Evolutionary conservation across 2,329 filamentous ascomycete genomes (phyloP).

Genomic region (Paramyrothecium roridum): DNA sequence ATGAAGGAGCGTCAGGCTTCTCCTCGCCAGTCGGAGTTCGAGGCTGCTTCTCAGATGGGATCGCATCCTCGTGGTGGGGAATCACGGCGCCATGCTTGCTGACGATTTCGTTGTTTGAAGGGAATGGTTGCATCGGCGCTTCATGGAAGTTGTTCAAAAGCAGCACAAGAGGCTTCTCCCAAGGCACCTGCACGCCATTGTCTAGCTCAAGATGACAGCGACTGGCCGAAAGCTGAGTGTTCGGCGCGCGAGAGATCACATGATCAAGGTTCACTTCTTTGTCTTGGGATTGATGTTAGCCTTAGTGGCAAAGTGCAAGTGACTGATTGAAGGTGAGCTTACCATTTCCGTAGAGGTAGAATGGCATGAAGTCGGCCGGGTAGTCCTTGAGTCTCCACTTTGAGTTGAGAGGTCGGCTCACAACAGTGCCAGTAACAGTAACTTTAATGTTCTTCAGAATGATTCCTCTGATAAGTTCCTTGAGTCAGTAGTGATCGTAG

Average conservation of each 20-base stretch:
- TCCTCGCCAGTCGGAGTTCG: background rate
- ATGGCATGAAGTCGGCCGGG: conserved; percentile 34
- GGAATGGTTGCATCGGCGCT: conserved; percentile 34
- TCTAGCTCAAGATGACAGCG: conserved; percentile 7
- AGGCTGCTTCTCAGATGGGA: background rate
- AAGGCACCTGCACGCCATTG: conserved; percentile 10
- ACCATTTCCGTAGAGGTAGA: conserved; percentile 37
- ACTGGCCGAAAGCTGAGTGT: conserved; percentile 29
- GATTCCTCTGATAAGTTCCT: background rate
- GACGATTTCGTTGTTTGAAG: conserved; percentile 17
- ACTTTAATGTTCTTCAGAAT: conserved; percentile 18
- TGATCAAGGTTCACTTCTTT: conserved; percentile 37
- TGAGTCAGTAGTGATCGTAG: background rate
- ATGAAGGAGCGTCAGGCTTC: background rate
- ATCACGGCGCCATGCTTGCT: conserved; percentile 16
- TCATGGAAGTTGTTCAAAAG: conserved; percentile 27
- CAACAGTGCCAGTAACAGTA: conserved; percentile 17
- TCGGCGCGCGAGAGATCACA: conserved; percentile 37
- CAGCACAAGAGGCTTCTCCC: conserved; percentile 20
- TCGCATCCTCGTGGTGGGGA: background rate
- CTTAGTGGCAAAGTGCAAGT: no score
- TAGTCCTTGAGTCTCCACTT: conserved; percentile 28
- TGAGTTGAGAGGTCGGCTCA: conserved; percentile 32
- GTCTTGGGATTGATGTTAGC: conserved; percentile 6
- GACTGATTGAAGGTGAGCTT: background rate